phyloP scores from a whole-genome alignment of 257 asterid species.

The Solanum paucissectum region DNA sequence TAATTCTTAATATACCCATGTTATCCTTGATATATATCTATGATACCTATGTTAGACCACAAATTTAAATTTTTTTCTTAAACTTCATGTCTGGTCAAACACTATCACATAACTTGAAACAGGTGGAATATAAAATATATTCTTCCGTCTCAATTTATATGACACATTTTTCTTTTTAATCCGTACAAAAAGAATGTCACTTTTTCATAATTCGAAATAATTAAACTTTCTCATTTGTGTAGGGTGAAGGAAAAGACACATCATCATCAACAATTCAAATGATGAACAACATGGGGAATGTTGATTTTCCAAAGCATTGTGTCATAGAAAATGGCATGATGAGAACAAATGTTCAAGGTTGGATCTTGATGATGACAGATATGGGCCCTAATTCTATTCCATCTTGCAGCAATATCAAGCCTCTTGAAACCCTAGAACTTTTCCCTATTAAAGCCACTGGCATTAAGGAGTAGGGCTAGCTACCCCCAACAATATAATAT shows the following conservation, averaged over 20 bases:
- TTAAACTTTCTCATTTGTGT: too few species aligned
- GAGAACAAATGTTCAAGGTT: not conserved
- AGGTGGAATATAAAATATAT: too few species aligned
- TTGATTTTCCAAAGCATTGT: not conserved
- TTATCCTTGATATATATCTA: not conserved
- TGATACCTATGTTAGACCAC: not conserved
- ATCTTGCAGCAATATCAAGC: not conserved
- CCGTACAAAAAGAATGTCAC: too few species aligned
- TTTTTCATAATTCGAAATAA: too few species aligned
- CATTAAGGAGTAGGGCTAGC: not conserved
- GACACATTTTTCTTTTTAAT: too few species aligned
- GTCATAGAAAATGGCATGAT: not conserved
- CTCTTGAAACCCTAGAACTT: not conserved
- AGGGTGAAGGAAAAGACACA: not conserved
- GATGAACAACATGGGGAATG: not conserved
- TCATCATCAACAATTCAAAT: not conserved
- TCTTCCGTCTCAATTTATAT: too few species aligned
- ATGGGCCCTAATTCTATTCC: not conserved
- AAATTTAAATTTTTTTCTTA: not conserved
- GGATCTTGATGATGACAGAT: not conserved
- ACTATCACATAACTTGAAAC: not conserved
- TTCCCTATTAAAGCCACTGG: not conserved
- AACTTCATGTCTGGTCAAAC: not conserved
- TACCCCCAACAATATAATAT: not conserved
- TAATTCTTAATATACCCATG: not conserved